Base-by-base conservation (phyloP, 768 basidiomycete species). In the Lactarius quietus region DNA sequence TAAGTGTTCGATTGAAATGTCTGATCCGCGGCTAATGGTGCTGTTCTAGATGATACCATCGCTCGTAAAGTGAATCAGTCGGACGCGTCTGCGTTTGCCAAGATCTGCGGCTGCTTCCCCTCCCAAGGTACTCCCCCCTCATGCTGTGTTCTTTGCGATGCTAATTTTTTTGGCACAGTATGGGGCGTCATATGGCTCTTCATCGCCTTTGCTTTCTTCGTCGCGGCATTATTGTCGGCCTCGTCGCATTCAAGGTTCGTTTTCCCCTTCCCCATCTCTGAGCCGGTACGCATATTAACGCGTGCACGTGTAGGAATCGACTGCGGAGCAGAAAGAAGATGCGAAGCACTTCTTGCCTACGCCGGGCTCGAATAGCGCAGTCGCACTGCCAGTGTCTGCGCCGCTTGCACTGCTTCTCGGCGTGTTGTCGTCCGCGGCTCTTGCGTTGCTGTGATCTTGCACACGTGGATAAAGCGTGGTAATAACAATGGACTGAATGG, bases 111-210 rank as follows among this genome's bases (percentile, higher is more conserved):
- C 28, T 95, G 92, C 75, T 93, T 84, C 72, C 90, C 91, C 20
- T 90, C 92, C 5, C 86, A 83, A 85, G 88, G 90, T 88, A 43
- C 18, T 10, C 15, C 51, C 52, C 41, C 57, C 41, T 18, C 9
- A 9, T 28, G 18, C 9, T 7, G 14, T 28, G 0, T 41, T 48
- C 15, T 26, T 51, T 51, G 48, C 12, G 48, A 7, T 51, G 6
- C 48, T 51, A 8, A 51, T 12, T 0, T 6, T 51, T 51, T 28
- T 51, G 14, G n/a, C 48, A 12, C 66, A 92, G 92, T 91, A 0
- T 93, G 92, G 93, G 93, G 93, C 38, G 84, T 94, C 60, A 81
- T 95, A 57, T 95, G 94, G 94, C 83, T 93, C 41, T 74, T 95
- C 69, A 74, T 86, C 35, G 88, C 92, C 0, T 81, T 90, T 61